Evolutionary conservation across 1,284 basidiomycete species (phyloP), one percentile per base, ranked within the genome.

Genomic region (Ustilago shanxiensis): DNA sequence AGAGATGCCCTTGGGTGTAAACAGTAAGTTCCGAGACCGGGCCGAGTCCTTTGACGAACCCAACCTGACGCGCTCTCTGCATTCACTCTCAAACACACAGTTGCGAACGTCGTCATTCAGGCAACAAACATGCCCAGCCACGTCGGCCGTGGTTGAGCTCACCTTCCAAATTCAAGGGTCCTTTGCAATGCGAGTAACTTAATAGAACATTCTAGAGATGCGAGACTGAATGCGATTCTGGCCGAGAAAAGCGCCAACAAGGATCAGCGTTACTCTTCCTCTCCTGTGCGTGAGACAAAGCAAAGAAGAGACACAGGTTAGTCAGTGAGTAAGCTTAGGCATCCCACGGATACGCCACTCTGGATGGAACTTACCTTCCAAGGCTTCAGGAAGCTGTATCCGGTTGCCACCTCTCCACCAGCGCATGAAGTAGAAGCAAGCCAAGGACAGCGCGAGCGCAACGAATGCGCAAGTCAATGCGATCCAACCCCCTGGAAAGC

Each of bases 111-210:
- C 37, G 60, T 69, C 13, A 76, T 80, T 47, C 72, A 75, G 59
- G 79, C 79, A 24, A 72, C 76, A 18, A 75, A 72, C 62, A 80
- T 80, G 79, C 79, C 79, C 13, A 79, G 76, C 52, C 66, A 74
- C 39, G 77, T 80, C 24, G 79, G 79, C 28, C 73, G 79, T 51
- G 79, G 79, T 26, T 80, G 50, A 69, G 20, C 39, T 20, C 39
- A 54, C 10, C 37, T 22, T 20, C 22, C n/a, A 24, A 24, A 7
- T 49, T 22, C 16, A 14, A 39, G 10, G 13, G 29, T 58, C 54
- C 50, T 53, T 50, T 49, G 18, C 33, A 62, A 60, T 58, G 31
- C 37, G 10, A 45, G n/a, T 58, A 37, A n/a, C n/a, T n/a, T n/a
- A n/a, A 33, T 39, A 16, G 31, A 58, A n/a, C 5, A 44, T 44